Base-by-base conservation (phyloP, 495 filamentous ascomycete genomes). In the Podospora didyma region DNA sequence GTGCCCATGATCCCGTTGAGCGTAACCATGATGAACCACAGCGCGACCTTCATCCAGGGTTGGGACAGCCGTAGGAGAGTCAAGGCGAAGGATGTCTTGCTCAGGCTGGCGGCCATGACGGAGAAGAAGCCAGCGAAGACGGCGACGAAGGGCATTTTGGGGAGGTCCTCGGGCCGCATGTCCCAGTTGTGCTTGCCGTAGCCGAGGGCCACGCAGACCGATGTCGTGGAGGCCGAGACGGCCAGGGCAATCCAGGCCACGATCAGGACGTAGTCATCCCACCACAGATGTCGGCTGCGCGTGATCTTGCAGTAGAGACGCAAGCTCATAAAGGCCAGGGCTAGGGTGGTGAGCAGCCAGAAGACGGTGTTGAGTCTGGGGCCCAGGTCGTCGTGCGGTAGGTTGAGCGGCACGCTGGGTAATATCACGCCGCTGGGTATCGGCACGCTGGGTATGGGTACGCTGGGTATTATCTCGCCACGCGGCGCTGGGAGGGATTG, bases 1-100 rank as follows among this genome's bases (percentile, higher is more conserved):
- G 72, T 34, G 19, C 67, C 68, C 46, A 71, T 65, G 49, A 64
- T 62, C n/a, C 69, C 39, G 59, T 75, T 76, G 42, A 75, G 64
- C 22, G 58, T 58, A 46, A 65, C 51, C 34, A 72, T 69, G 23
- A 75, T 56, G 24, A 66, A 52, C 62, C 61, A 63, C 20, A 69
- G 24, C 24, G 53, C 39, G 37, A 44, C 56, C 37, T 46, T 58
- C 37, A 58, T 63, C 64, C 64, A 67, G 47, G 22, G 24, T 7
- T 49, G 14, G 1, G 59, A 49, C 22, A 69, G 46, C 12, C 62
- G 42, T 12, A 69, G 54, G 31, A 69, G 53, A 2, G 67, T 69
- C 5, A 65, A 26, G 3, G 65, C 72, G 49, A 74, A 74, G 17
- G 67, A 69, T 1, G 65, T 72, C 57, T 74, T 74, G 53, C 65